Evolutionary conservation across 1,284 basidiomycete genomes (phyloP).

Genomic region (Phlebopus sp.): DNA sequence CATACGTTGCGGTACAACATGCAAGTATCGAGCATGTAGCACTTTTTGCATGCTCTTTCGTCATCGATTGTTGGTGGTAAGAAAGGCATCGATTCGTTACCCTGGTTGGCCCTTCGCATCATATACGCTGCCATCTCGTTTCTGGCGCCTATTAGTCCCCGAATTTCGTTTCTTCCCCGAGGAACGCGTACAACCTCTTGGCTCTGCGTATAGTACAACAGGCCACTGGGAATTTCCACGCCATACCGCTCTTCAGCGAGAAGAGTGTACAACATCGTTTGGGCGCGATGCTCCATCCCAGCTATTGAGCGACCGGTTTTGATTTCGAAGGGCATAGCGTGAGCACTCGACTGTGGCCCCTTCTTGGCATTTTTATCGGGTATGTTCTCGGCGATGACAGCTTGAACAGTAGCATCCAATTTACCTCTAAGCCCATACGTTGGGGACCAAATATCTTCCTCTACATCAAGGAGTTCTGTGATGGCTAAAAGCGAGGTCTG

Average conservation of each 20-base stretch:
- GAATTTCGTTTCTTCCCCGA: slow-evolving; percentile 76
- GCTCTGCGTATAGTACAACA: slow-evolving; percentile 93
- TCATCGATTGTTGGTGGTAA: slow-evolving; percentile 89
- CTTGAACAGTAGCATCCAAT: slow-evolving; percentile 87
- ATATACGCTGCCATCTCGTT: slow-evolving; percentile 87
- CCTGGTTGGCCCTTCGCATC: slow-evolving; percentile 38
- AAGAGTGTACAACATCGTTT: slow-evolving; percentile 96
- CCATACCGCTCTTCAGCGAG: slow-evolving; percentile 90
- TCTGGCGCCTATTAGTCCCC: slow-evolving; percentile 76
- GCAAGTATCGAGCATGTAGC: slow-evolving; percentile 84
- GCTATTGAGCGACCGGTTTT: slow-evolving; percentile 85
- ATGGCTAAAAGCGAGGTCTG: slow-evolving; percentile 66
- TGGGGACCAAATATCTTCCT: slow-evolving; percentile 98
- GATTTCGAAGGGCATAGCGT: slow-evolving; percentile 86
- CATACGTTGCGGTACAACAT: slow-evolving; percentile 90
- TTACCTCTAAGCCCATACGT: slow-evolving; percentile 95
- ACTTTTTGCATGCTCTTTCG: slow-evolving; percentile 73
- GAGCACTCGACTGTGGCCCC: slow-evolving; percentile 20
- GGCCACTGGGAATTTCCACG: slow-evolving; percentile 64
- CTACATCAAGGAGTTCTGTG: slow-evolving; percentile 76
- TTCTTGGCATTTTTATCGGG: slow-evolving; percentile 18
- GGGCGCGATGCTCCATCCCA: slow-evolving; percentile 91
- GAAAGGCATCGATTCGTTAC: slow-evolving; percentile 46
- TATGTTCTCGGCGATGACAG: slow-evolving; percentile 49
- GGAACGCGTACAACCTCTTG: slow-evolving; percentile 86